Base-by-base conservation (phyloP, 1,284 basidiomycete genomes). In the Trametes versicolor region DNA sequence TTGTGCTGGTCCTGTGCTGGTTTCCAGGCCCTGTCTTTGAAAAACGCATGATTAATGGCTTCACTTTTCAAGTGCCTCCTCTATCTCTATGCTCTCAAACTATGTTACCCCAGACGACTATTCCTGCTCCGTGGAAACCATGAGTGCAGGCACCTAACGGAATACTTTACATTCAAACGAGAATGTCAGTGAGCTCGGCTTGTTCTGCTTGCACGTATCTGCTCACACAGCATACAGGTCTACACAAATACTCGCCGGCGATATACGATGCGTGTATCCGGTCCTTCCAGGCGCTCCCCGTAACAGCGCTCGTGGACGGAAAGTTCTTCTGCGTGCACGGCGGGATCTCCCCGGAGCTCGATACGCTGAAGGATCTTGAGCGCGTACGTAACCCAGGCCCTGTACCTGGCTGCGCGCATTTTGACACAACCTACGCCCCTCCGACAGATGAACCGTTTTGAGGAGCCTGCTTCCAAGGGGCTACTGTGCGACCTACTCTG, bases 281-380 rank as follows among this genome's bases (percentile, higher is more conserved):
- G 60, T 95, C 95, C 0, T 99, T 99, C 83, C 93, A 91, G 76
- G 91, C 95, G 32, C 84, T 99, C 6, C 97, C 97, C 2, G 82
- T 99, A 34, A 89, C 96, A 0, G 98, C 96, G 9, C 83, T 99
- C 68, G 95, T 99, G 81, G 98, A 99, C 80, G 89, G 91, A 74
- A 94, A 96, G 74, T 99, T 99, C 84, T 91, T 99, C 77, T 99
- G 97, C 75, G 96, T 99, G 7, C 98, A 99, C 74, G 97, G 98
- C 9, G 97, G 98, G 19, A 86, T 99, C 48, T 97, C 95, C 0
- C 97, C 97, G 0, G 91, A 95, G 72, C 85, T 99, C 3, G 83
- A 90, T 70, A 92, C 90, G 6, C 83, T 99, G 2, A 88, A 92
- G 57, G 97, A 99, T 77, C 76, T 99, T 36, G 82, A 88, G 49